Base-by-base conservation (phyloP, 331 rosid species). In the Phaseolus coccineus region DNA sequence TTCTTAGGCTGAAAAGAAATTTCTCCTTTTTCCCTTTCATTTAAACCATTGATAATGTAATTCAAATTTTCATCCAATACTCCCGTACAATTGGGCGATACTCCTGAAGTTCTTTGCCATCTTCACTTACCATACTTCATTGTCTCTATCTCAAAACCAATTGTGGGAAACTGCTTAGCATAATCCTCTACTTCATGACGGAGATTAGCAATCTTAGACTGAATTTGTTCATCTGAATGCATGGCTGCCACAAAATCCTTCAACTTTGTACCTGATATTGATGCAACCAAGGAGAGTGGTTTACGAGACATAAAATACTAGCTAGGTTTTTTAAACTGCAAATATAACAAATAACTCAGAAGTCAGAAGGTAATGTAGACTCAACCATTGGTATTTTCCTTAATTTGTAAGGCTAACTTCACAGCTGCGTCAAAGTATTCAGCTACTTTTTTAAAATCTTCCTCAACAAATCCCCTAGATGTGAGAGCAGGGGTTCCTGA, bases 401-500 rank as follows among this genome's bases (percentile, higher is more conserved):
- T 93, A 71, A 91, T 88, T 84, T 90, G 88, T 81, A 93, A 80
- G 84, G 98, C 96, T 83, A 93, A 58, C 88, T 90, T 91, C 83
- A 93, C 98, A 4, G 97, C 97, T 2, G 76, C 92, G 66, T 91
- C 96, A 76, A 93, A 93, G 78, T 79, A 93, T 12, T 91, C 97
- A 0, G 96, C 97, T 27, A 94, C 98, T 81, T 87, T 93, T 4
- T 51, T 66, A 81, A 93, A 93, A 83, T 93, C 98, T 40, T 84
- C 91, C 87, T 91, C 98, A 42, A 77, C 47, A 83, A 93, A 93
- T 6, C 98, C 97, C 84, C 97, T 90, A 15, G 98, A 93, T 73
- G 98, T 93, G 56, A 93, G 98, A 81, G 97, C 98, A 11, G 98
- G 97, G 56, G 97, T 86, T 77, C 94, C 96, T 94, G 89, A 75